Evolutionary conservation across 208 protist species (phyloP), one percentile per base, ranked within the genome.

Genomic region (Crithidia mellificae): DNA sequence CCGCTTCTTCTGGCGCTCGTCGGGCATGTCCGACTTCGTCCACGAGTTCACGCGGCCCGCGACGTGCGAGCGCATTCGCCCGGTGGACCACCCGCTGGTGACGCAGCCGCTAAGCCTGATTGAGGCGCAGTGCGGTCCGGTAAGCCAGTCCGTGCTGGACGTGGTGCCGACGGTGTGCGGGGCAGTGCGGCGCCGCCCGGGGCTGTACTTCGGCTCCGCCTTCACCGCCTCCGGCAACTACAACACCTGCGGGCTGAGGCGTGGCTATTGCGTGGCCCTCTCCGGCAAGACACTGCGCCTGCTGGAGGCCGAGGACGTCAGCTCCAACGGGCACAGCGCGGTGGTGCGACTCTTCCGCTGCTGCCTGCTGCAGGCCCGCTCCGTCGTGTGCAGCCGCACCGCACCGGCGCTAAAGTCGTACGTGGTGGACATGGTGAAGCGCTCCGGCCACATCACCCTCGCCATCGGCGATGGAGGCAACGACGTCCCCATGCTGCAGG

Each of bases 401-500:
- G 66, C 87, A 11, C 87, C 87, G 43, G 63, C 85, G 38, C 83
- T 88, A 59, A 92, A 92, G 76, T 81, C 83, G 38, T 78, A 78
- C 59, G 66, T 89, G 52, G 87, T 89, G 66, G 59, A 79, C 19
- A 52, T 82, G 47, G 83, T 88, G 64, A 84, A 87, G 24, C 62
- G 75, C 12, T 64, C 82, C 6, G 80, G 78, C 17, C 73, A 85
- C 58, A 75, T 91, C 44, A 94, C 89, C 14, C 77, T 98, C 20
- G 81, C 95, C 9, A 93, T 98, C 66, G 96, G 96, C 29, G 96
- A 98, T 77, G 97, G 96, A 36, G 94, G 88, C 29, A 98, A 98
- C 80, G 94, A 98, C 80, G 92, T 98, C 5, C 66, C 87, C 30
- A 98, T 98, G 95, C 97, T 98, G 72, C 92, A 96, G 74, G 83